phyloP scores from a whole-genome alignment of 352 stramenopile genomes.

The Phytophthora rubi region DNA sequence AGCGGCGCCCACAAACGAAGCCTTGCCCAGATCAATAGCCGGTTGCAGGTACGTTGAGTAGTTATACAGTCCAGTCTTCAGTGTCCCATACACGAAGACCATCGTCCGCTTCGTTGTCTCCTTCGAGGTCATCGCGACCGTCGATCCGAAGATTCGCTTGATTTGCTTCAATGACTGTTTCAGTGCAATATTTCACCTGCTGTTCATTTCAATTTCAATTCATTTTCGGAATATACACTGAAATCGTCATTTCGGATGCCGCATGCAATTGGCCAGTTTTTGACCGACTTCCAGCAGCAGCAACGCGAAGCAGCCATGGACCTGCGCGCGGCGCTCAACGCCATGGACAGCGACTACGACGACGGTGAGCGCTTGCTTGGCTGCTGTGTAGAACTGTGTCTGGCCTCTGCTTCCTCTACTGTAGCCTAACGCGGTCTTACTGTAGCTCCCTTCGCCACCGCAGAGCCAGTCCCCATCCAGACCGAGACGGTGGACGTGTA shows the following conservation, averaged over 20 bases:
- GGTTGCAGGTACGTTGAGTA: conserved; percentile 69
- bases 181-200: too few species aligned
- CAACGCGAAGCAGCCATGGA: conserved; percentile 20
- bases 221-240: too few species aligned
- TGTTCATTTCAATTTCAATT: too few species aligned
- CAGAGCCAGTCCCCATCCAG: conserved; percentile 38
- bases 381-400: not conserved
- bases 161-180: not conserved
- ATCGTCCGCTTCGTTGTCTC: conserved; percentile 34
- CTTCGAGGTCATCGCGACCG: conserved; percentile 16
- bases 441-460: not conserved
- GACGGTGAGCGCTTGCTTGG: conserved; percentile 17
- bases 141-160: not conserved
- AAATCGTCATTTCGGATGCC: not conserved
- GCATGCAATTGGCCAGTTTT: too few species aligned
- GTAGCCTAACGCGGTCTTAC: not conserved
- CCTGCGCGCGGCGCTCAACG: conserved; percentile 33
- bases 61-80: conserved; percentile 82
- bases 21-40: conserved; percentile 54
- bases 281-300: not conserved
- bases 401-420: not conserved
- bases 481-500: conserved; percentile 79
- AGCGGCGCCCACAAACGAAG: conserved; percentile 51
- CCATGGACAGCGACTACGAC: conserved; percentile 31
- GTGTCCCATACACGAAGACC: conserved; percentile 85